These are phyloP conservation scores for Hansenula anomala DNA, from an alignment of 1,139 yeast species.

Conservation along the genomic window DNA sequence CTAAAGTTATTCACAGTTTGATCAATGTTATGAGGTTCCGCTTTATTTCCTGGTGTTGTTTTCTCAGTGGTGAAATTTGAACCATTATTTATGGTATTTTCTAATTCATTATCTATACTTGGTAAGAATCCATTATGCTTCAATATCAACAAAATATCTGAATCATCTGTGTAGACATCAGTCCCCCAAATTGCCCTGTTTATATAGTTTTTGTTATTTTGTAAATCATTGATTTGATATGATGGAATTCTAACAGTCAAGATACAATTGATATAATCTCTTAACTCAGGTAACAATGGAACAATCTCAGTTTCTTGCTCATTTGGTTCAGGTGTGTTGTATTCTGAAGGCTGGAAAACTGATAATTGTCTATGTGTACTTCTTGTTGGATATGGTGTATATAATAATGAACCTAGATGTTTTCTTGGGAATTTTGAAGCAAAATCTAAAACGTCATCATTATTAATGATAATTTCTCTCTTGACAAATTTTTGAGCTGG, in stretches of 20 bases:
- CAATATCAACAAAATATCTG: constrained; percentile 72
- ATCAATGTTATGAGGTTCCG: constrained; percentile 23
- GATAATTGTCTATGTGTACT: constrained; percentile 14
- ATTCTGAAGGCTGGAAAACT: constrained; percentile 17
- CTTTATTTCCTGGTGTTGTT: constrained; percentile 31
- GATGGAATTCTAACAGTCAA: constrained; percentile 64
- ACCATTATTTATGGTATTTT: constrained; percentile 5
- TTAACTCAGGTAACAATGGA: constrained; percentile 38
- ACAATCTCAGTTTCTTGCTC: constrained; percentile 12
- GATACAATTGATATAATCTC: constrained; percentile 53
- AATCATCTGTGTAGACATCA: constrained; percentile 87
- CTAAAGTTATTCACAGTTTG: constrained; percentile 25
- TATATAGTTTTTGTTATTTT: constrained; percentile 28
- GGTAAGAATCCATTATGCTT: constrained; percentile 69
- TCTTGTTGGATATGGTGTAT: constrained; percentile 51
- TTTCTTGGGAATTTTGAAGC: constrained; percentile 42
- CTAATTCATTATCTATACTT: constrained; percentile 31
- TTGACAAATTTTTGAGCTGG: constrained; percentile 6
- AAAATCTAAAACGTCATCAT: constrained; percentile 39
- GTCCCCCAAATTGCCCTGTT: constrained; percentile 86
- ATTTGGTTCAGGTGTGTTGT: background rate
- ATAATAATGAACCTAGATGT: constrained; percentile 57
- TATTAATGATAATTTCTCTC: constrained; percentile 32
- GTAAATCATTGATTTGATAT: constrained; percentile 23
- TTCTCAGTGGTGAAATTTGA: constrained; percentile 8